A percentile compares a stretch with the other conserved stretches of the same genome.
These are phyloP conservation scores for Umbellularia californica DNA, from an alignment of 164 flowering plant species.

Conservation along the genomic window DNA sequence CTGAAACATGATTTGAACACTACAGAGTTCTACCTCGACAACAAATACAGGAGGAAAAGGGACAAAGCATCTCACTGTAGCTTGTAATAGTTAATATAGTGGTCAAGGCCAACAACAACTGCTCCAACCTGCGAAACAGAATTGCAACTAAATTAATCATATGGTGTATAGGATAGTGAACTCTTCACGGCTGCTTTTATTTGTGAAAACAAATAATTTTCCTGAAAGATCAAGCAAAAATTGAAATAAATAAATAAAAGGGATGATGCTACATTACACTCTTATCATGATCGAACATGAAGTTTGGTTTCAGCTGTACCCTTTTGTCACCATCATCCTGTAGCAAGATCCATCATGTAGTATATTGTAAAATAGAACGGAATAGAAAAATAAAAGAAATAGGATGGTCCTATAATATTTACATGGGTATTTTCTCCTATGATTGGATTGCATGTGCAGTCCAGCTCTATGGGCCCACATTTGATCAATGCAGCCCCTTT, in stretches of 20 bases:
- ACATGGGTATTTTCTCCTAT: no score
- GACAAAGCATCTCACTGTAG: slow-evolving; percentile 64
- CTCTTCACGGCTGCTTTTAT: background rate
- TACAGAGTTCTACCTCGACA: background rate
- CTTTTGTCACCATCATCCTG: slow-evolving; percentile 83
- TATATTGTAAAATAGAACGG: background rate
- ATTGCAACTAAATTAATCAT: slow-evolving; percentile 5
- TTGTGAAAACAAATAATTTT: background rate
- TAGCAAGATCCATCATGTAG: slow-evolving; percentile 9
- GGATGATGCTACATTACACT: slow-evolving; percentile 52
- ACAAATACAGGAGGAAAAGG: slow-evolving; percentile 5
- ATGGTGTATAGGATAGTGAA: background rate
- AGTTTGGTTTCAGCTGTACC: slow-evolving; percentile 46
- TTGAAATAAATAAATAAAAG: slow-evolving; percentile 1
- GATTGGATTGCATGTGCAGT: no score
- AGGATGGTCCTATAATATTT: no score
- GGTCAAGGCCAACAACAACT: slow-evolving; percentile 92
- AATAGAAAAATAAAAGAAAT: background rate
- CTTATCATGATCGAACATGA: slow-evolving; percentile 72
- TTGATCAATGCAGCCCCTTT: no score
- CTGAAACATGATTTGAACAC: background rate
- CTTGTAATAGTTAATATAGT: slow-evolving; percentile 78
- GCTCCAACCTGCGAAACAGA: slow-evolving; percentile 80
- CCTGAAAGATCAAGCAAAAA: background rate
- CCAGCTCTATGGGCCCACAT: no score